Base-by-base conservation (phyloP, 1,284 basidiomycete genomes). In the Agaricales sp. region DNA sequence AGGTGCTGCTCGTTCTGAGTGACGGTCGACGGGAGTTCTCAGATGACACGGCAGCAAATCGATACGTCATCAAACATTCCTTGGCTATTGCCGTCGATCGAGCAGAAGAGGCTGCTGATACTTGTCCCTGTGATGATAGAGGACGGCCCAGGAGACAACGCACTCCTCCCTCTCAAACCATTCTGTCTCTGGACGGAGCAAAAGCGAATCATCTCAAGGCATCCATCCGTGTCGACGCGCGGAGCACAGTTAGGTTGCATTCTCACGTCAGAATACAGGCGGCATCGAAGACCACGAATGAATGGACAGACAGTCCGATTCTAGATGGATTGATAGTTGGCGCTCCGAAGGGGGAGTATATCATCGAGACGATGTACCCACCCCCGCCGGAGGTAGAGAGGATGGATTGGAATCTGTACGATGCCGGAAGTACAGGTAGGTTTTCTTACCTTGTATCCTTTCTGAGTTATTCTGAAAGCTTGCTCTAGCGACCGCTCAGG, bases 391-490 rank as follows among this genome's bases (percentile, higher is more conserved):
- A 83, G 57, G 68, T 70, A 55, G 64, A 67, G 21, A 56, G 53
- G 8, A 79, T 82, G 65, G 72, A 80, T 48, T 83, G 80, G 80
- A 74, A 72, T 45, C 59, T 82, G 59, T 82, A 78, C 49, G 63
- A 77, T 55, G 78, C 78, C 0, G 78, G 80, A 3, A 80, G 75
- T 50, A 67, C 71, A 20, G 75, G 76, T 75, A 47, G 25, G 68
- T 62, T 2, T 4, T 37, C 6, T 16, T 45, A 22, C 2, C 37
- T 41, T 3, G 19, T 23, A 11, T 24, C 21, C 14, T 8, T n/a
- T n/a, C n/a, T n/a, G n/a, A n/a, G n/a, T n/a, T n/a, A n/a, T n/a
- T 14, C 18, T 45, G 3, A 35, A 41, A 11, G 26, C 50, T 19
- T 23, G 18, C 30, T 53, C 24, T 50, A 77, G 78, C 80, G 1